Evolutionary conservation across 139 green algal species (phyloP), one percentile per base, ranked within the genome.

Genomic region (Chlorella vulgaris): DNA sequence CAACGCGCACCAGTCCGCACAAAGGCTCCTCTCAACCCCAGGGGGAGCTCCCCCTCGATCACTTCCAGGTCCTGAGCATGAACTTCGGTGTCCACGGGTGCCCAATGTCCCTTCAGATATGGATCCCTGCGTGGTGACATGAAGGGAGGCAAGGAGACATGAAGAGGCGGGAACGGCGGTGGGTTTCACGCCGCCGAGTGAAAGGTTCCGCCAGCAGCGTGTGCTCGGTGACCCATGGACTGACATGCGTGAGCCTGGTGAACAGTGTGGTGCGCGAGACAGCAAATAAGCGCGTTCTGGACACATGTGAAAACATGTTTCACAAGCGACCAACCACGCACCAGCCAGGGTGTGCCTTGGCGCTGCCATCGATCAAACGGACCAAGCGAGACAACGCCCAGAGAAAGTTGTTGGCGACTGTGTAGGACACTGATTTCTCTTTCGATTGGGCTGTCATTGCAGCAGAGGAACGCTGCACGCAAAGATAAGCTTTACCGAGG

Each of bases 11-110:
- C 77, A n/a, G 38, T 76, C 31, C 77, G 50, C 36, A 77, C 7
- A 53, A 78, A 88, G 0, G 77, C 62, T n/a, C 84, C 84, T 1
- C 78, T 42, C 35, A 86, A 21, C 4, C 38, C 51, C 1, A 53
- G 28, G 0, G 86, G 86, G 31, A 90, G 60, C 15, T 66, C 21
- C 6, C 86, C 80, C 29, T 80, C 85, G 7, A 82, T 36, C 19
- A 89, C 66, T 21, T 85, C 31, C 29, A 89, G 68, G 1, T 78
- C 63, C 8, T 78, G 66, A 31, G 36, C 68, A 38, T 75, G 29
- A 43, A 77, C 70, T 53, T 79, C 73, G 3, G 24, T 33, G 4
- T 79, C 35, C 26, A 76, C 42, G 2, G 73, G 73, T 5, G 35
- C 53, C 50, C 40, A 79, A 35, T 19, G 21, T 24, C 53, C 53